A percentile compares a stretch with the other conserved stretches of the same genome.
phyloP scores from a whole-genome alignment of 1,284 basidiomycete genomes.

The Melampsora abietis-canadensis region DNA sequence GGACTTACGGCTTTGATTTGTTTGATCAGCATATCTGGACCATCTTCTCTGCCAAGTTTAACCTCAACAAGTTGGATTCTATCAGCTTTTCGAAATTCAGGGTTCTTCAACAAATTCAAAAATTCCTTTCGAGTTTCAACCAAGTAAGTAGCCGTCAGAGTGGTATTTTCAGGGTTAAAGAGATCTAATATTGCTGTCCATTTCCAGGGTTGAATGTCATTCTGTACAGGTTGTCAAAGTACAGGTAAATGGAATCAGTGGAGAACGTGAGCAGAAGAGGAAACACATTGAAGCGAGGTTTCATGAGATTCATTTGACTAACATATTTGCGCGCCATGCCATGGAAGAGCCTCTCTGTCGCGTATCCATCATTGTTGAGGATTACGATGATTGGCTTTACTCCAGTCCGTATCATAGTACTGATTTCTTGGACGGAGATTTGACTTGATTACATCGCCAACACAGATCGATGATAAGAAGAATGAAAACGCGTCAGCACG shows the following conservation, averaged over 20 bases:
- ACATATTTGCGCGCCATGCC: not conserved
- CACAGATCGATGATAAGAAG: too few relatives aligned
- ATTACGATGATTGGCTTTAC: slow-evolving; percentile 77
- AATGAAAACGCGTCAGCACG: too few relatives aligned
- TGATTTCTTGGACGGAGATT: slow-evolving; percentile 60
- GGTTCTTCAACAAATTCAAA: slow-evolving; percentile 62
- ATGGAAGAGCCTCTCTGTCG: slow-evolving; percentile 66
- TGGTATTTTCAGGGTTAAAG: slow-evolving; percentile 56
- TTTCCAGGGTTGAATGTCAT: slow-evolving; percentile 47
- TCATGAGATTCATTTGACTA: not conserved
- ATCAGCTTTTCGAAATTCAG: slow-evolving; percentile 61
- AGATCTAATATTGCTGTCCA: slow-evolving; percentile 47
- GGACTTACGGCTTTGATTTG: slow-evolving; percentile 55
- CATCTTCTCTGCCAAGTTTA: slow-evolving; percentile 69
- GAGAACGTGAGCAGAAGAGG: too few relatives aligned
- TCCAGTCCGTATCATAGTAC: slow-evolving; percentile 68
- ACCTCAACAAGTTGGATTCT: slow-evolving; percentile 76
- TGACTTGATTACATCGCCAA: slow-evolving; percentile 52
- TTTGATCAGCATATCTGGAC: slow-evolving; percentile 63
- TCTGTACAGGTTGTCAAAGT: slow-evolving; percentile 49
- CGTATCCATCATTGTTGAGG: slow-evolving; percentile 84
- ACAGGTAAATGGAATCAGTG: too few relatives aligned
- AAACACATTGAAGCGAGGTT: too few relatives aligned
- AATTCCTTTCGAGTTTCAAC: slow-evolving; percentile 66
- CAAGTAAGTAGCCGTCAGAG: slow-evolving; percentile 58